Evolutionary conservation across 164 flowering plant genomes (phyloP).

Genomic region (Aristolochia contorta): DNA sequence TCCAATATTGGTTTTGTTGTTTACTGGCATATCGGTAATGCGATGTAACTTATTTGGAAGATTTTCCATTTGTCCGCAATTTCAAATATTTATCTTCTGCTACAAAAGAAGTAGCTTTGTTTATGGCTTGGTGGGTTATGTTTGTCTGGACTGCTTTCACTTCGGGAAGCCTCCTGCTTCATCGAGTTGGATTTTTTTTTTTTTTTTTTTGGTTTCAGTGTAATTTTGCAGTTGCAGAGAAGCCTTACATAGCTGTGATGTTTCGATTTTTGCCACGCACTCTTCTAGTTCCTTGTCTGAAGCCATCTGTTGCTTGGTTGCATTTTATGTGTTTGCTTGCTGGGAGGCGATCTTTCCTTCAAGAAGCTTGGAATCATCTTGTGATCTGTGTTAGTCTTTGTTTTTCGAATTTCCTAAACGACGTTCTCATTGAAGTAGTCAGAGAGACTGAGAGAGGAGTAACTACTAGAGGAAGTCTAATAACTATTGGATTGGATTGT

Average conservation of each 20-base stretch:
- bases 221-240: conserved; percentile 4
- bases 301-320: too few species aligned
- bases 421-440: too few species aligned
- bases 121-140: conserved; percentile 88
- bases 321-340: too few species aligned
- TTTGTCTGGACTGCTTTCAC: conserved; percentile 55
- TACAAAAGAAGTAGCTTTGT: conserved; percentile 48
- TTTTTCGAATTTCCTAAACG: too few species aligned
- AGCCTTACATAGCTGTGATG: not conserved
- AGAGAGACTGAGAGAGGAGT: too few species aligned
- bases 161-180: conserved; percentile 44
- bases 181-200: conserved; percentile 54
- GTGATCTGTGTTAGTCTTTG: too few species aligned
- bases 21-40: conserved; percentile 59
- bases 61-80: conserved; percentile 24
- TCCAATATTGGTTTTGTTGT: conserved; percentile 53
- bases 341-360: too few species aligned
- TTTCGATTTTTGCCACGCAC: too few species aligned
- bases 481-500: too few species aligned
- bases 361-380: too few species aligned
- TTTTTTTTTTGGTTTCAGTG: conserved; percentile 63
- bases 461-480: too few species aligned
- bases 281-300: too few species aligned
- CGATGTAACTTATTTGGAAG: conserved; percentile 28
- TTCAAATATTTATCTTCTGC: conserved; percentile 40